Percentiles rank a stretch among this genome's conserved stretches.
These are phyloP conservation scores for Ganoderma meredithae DNA, from an alignment of 1,284 basidiomycete genomes.

Conservation along the genomic window DNA sequence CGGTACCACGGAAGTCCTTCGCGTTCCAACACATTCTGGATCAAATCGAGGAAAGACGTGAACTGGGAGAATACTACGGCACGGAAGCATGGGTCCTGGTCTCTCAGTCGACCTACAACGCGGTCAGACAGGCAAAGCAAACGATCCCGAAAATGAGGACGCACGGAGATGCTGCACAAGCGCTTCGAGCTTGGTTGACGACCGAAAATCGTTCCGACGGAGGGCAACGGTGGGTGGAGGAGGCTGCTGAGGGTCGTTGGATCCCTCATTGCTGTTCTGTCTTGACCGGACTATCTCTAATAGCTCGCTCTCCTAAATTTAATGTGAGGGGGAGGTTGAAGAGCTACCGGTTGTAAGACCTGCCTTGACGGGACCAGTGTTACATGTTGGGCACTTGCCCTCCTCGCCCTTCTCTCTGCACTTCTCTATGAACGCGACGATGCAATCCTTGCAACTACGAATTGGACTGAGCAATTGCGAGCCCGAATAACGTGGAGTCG, in stretches of 20 bases:
- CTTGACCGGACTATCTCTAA: slow-evolving; percentile 65
- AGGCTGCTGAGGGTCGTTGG: slow-evolving; percentile 43
- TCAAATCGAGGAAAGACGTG: slow-evolving; percentile 84
- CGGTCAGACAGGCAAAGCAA: background rate
- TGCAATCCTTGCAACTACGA: slow-evolving; percentile 84
- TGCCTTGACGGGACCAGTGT: slow-evolving; percentile 69
- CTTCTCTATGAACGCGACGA: slow-evolving; percentile 70
- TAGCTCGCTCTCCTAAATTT: slow-evolving; percentile 61
- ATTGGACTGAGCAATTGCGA: background rate
- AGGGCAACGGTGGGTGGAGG: slow-evolving; percentile 60
- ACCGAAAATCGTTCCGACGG: slow-evolving; percentile 83
- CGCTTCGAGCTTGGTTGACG: slow-evolving; percentile 89
- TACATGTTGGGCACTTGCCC: slow-evolving; percentile 77
- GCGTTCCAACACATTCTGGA: slow-evolving; percentile 79
- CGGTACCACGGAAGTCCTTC: slow-evolving; percentile 80
- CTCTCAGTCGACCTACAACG: slow-evolving; percentile 60
- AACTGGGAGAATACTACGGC: slow-evolving; percentile 92
- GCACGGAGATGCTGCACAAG: slow-evolving; percentile 72
- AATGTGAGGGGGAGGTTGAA: background rate
- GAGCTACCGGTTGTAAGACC: slow-evolving; percentile 10
- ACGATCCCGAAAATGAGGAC: slow-evolving; percentile 22
- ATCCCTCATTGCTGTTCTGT: slow-evolving; percentile 41
- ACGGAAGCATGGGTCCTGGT: slow-evolving; percentile 81
- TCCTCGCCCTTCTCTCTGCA: slow-evolving; percentile 73
- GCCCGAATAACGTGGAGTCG: background rate